Percentiles rank a stretch among this genome's conserved stretches.
Conservation (phyloP, 257 asterid genomes). For the Leonotis leonurus region DNA sequence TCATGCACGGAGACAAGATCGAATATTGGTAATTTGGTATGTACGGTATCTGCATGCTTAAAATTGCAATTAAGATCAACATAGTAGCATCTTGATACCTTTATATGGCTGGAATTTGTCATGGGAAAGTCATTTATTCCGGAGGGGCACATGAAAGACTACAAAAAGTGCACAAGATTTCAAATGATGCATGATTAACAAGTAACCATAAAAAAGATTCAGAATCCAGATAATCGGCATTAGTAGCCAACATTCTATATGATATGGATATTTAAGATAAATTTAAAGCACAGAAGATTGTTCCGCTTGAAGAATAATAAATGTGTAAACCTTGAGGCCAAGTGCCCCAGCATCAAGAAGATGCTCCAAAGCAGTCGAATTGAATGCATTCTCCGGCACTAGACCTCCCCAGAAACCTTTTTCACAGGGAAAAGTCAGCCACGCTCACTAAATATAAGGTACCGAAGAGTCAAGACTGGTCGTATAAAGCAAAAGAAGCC, state of each 20-base stretch:
- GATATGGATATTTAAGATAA: no score
- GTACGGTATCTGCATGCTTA: no score
- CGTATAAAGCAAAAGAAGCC: conserved; percentile 14
- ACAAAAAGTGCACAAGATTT: conserved; percentile 2
- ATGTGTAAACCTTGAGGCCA: conserved; percentile 72
- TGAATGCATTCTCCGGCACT: conserved; percentile 90
- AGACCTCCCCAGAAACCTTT: conserved; percentile 99
- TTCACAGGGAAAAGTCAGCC: conserved; percentile 8
- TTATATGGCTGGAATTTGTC: conserved; percentile 81
- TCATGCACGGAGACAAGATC: background rate
- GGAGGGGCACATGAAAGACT: conserved; percentile 99
- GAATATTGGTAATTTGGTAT: no score
- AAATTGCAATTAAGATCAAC: background rate
- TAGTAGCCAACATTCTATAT: background rate
- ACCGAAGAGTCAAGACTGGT: background rate
- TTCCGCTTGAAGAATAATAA: conserved; percentile 2
- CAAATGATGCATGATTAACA: conserved; percentile 1
- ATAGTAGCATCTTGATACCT: conserved; percentile 36
- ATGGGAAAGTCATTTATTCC: conserved; percentile 96
- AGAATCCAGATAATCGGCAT: background rate
- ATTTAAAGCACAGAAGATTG: background rate
- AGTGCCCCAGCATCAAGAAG: conserved; percentile 94
- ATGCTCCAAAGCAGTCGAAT: conserved; percentile 56
- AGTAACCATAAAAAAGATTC: background rate
- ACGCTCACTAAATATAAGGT: background rate